These are phyloP conservation scores for Pestalotiopsis sp. DNA, from an alignment of 2,329 filamentous ascomycete species.

Conservation along the genomic window DNA sequence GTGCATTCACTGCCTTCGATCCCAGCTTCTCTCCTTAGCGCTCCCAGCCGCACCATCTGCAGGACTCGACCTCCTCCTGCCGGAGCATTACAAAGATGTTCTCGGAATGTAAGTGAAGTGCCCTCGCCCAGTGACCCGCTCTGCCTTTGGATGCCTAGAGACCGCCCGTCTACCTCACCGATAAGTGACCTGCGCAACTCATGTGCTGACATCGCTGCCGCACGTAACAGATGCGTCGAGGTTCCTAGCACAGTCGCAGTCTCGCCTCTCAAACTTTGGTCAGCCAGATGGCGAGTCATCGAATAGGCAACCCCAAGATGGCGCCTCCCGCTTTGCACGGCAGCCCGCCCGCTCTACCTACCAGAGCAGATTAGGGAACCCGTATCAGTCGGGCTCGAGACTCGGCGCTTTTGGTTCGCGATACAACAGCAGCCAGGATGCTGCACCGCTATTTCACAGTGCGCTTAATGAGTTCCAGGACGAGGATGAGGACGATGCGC, in stretches of 20 bases:
- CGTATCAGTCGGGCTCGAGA: conserved; percentile 76
- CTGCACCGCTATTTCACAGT: conserved; percentile 94
- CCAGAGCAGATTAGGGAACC: conserved; percentile 59
- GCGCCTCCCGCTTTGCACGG: conserved; percentile 28
- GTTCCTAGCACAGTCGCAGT: conserved; percentile 96
- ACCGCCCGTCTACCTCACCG: neutral
- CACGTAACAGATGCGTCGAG: conserved; percentile 74
- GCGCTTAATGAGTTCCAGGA: conserved; percentile 88
- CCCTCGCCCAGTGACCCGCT: conserved; percentile 2
- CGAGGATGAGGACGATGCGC: conserved; percentile 90
- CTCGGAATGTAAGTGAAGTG: conserved; percentile 83
- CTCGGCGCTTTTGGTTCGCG: conserved; percentile 78
- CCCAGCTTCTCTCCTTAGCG: neutral
- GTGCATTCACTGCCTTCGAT: neutral
- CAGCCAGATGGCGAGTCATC: conserved; percentile 49
- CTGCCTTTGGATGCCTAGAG: neutral
- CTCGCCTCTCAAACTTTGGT: conserved; percentile 75
- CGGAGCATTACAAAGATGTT: conserved; percentile 58
- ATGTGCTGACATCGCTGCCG: neutral
- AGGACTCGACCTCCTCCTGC: conserved; percentile 32
- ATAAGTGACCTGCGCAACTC: neutral
- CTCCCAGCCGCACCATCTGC: conserved; percentile 19
- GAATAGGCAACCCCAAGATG: conserved; percentile 14
- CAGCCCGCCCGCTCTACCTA: conserved; percentile 32
- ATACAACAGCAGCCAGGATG: conserved; percentile 71